phyloP scores from a whole-genome alignment of 805 yeast species.

The Wickerhamomyces sydowiorum region DNA sequence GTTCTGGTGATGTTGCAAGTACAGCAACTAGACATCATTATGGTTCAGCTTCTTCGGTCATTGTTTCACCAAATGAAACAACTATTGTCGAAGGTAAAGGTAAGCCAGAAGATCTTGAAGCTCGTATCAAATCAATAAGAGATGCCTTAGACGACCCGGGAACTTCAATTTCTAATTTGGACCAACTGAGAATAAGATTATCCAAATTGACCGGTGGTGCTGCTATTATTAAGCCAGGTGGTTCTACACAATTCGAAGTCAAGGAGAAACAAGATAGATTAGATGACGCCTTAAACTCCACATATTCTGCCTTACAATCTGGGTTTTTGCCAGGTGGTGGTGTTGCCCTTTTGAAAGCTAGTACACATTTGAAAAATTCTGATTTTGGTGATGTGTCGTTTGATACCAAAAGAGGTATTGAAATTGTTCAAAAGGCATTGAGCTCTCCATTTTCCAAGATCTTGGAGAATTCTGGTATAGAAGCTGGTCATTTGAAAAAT shows the following conservation, averaged over 20 bases:
- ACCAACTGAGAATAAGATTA: conserved; percentile 93
- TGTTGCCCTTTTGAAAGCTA: conserved; percentile 93
- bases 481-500: conserved; percentile 77
- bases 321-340: conserved; percentile 99
- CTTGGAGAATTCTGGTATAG: conserved; percentile 95
- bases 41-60: conserved; percentile 87
- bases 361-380: conserved; percentile 63
- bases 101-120: conserved; percentile 66
- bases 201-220: conserved; percentile 98
- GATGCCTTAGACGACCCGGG: conserved; percentile 68
- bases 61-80: conserved; percentile 94
- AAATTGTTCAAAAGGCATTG: conserved; percentile 87
- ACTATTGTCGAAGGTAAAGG: conserved; percentile 93
- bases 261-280: conserved; percentile 99
- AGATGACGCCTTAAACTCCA: conserved; percentile 97
- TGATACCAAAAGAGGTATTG: conserved; percentile 94
- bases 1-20: conserved; percentile 92
- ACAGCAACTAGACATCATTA: conserved; percentile 84
- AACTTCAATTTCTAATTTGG: conserved; percentile 81
- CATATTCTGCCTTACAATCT: conserved; percentile 98
- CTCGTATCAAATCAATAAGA: conserved; percentile 93
- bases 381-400: conserved; percentile 63
- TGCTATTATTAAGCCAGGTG: conserved; percentile 97
- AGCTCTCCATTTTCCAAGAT: conserved; percentile 94
- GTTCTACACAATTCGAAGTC: conserved; percentile 94